Evolutionary conservation across 768 basidiomycete genomes (phyloP).

Genomic region (Boletus subparvulus): DNA sequence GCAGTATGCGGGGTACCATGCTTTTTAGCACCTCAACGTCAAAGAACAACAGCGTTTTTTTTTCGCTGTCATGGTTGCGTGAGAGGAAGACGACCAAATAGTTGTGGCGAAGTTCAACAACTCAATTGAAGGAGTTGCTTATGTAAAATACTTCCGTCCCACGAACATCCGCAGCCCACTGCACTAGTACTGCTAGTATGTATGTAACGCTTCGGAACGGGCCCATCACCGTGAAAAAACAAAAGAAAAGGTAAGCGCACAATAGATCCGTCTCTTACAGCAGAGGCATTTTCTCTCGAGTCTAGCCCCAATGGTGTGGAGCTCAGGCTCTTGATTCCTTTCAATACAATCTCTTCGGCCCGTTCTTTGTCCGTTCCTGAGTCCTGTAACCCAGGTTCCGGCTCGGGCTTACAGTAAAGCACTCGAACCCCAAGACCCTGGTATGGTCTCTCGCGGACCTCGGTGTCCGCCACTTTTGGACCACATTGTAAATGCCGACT

Average conservation of each 20-base stretch:
- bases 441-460: background rate
- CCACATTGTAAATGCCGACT: background rate
- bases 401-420: background rate
- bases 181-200: background rate
- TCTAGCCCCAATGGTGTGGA: background rate
- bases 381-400: background rate
- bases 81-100: background rate
- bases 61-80: background rate
- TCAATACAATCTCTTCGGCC: background rate
- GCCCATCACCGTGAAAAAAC: background rate
- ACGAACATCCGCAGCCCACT: background rate
- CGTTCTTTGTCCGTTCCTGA: background rate
- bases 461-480: background rate
- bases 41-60: slow-evolving; percentile 1
- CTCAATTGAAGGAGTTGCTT: slow-evolving; percentile 6
- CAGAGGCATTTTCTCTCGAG: background rate
- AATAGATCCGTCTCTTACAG: background rate
- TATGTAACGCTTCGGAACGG: background rate
- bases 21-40: background rate
- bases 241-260: background rate
- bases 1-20: background rate
- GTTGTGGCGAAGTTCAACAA: background rate
- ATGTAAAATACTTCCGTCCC: slow-evolving; percentile 11
- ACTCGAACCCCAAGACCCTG: background rate
- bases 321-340: background rate